Conservation (phyloP, 2,329 filamentous ascomycete species). For the Colletotrichum endophyticum region DNA sequence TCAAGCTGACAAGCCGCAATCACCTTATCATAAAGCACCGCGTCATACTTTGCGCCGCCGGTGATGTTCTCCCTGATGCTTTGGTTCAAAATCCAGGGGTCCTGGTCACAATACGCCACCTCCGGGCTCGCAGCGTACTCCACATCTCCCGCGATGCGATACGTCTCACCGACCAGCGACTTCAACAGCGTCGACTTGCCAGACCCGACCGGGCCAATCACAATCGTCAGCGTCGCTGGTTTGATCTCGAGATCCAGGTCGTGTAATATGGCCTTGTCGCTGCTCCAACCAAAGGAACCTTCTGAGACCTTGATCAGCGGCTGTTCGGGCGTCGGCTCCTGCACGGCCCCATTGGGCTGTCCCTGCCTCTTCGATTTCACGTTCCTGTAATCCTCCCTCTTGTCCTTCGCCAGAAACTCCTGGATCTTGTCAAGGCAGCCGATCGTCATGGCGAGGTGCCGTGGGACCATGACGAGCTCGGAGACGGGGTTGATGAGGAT, state of each 20-base stretch:
- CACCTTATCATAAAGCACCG: conserved; percentile 33
- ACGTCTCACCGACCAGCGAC: conserved; percentile 32
- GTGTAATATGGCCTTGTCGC: not conserved
- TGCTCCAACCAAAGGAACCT: not conserved
- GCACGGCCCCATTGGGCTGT: accelerated
- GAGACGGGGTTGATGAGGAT: not conserved
- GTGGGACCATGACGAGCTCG: conserved; percentile 10
- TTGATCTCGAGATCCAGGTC: not conserved
- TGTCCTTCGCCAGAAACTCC: conserved; percentile 23
- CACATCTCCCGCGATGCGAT: conserved; percentile 7
- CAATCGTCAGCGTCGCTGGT: not conserved
- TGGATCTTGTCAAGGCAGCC: conserved; percentile 30
- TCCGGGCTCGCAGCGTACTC: conserved; percentile 10
- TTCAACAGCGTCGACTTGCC: conserved; percentile 40
- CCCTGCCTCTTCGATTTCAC: not conserved
- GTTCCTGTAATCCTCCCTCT: not conserved
- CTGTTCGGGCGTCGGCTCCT: not conserved
- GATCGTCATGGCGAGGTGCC: conserved; percentile 18
- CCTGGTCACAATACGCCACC: conserved; percentile 31
- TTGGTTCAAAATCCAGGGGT: conserved; percentile 31
- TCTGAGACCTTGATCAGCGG: not conserved
- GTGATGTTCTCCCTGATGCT: conserved; percentile 26
- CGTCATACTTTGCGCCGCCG: conserved; percentile 18
- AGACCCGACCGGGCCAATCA: conserved; percentile 28
- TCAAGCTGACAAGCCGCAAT: not conserved